Percentiles rank a stretch among this genome's conserved stretches.
phyloP scores from a whole-genome alignment of 106 monocot species.

The Acanthochlamys bracteata region DNA sequence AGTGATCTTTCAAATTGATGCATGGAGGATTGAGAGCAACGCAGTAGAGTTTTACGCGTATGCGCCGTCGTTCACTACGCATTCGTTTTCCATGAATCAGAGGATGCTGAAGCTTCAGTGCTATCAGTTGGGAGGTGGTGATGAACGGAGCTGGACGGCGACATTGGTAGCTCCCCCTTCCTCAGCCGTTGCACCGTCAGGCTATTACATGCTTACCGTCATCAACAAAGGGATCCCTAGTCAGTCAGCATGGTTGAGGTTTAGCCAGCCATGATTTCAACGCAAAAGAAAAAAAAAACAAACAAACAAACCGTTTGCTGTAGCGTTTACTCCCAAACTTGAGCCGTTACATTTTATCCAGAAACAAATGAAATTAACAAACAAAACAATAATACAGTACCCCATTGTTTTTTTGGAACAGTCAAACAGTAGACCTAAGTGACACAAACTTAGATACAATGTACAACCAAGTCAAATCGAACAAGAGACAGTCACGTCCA shows the following conservation, averaged over 20 bases:
- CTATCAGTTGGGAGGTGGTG: not conserved
- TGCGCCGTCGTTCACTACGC: slow-evolving; percentile 58
- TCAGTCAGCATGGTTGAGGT: slow-evolving; percentile 32
- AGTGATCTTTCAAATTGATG: slow-evolving; percentile 15
- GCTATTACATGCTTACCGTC: slow-evolving; percentile 51
- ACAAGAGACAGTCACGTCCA: not conserved
- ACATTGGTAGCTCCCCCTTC: slow-evolving; percentile 31
- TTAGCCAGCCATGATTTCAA: not conserved
- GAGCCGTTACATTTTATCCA: too few relatives aligned
- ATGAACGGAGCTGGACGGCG: not conserved
- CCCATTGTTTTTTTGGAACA: too few relatives aligned
- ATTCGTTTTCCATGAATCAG: slow-evolving; percentile 56
- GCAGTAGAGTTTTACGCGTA: slow-evolving; percentile 18
- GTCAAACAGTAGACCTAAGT: too few relatives aligned
- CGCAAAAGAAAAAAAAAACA: too few relatives aligned
- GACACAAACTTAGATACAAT: too few relatives aligned
- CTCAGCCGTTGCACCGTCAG: slow-evolving; percentile 28
- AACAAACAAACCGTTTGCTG: too few relatives aligned
- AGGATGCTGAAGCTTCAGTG: slow-evolving; percentile 36
- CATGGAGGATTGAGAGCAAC: not conserved
- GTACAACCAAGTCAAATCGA: not conserved
- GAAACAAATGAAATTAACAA: too few relatives aligned
- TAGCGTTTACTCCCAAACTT: too few relatives aligned
- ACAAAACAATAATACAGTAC: too few relatives aligned
- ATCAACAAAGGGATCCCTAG: slow-evolving; percentile 41